phyloP scores from a whole-genome alignment of 2,329 filamentous ascomycete species.

The Hypoxylon sp. region DNA sequence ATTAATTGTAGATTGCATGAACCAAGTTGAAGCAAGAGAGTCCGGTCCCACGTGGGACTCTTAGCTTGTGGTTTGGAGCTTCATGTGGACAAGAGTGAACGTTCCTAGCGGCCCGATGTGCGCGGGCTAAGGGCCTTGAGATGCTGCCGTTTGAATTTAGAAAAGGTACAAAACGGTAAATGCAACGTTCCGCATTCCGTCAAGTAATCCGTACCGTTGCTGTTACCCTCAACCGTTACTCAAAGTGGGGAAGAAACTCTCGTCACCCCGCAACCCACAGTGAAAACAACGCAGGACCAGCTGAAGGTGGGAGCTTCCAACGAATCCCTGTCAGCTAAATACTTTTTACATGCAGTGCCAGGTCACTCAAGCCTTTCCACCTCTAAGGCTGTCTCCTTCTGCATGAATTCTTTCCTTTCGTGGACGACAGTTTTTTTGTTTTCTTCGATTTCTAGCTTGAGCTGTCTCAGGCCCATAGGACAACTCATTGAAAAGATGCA shows the following conservation, averaged over 20 bases:
- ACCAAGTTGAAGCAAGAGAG: constrained; percentile 22
- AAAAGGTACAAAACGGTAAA: constrained; percentile 11
- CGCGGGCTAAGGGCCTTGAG: constrained; percentile 1
- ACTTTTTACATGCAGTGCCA: constrained; percentile 46
- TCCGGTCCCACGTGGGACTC: constrained; percentile 32
- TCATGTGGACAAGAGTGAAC: neutral
- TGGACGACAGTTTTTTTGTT: constrained; percentile 17
- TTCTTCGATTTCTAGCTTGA: constrained; percentile 15
- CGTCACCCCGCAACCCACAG: constrained; percentile 47
- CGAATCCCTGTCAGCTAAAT: constrained; percentile 35
- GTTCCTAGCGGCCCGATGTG: constrained; percentile 8
- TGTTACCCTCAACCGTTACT: constrained; percentile 27
- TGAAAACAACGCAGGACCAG: constrained; percentile 43
- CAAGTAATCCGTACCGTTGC: constrained; percentile 13
- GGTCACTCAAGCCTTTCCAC: constrained; percentile 45
- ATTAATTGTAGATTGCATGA: constrained; percentile 17
- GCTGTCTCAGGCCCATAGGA: constrained; percentile 11
- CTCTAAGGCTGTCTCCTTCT: constrained; percentile 20
- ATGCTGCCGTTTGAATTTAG: neutral
- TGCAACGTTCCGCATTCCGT: neutral
- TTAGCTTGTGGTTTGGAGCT: constrained; percentile 24
- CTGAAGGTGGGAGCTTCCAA: constrained; percentile 35
- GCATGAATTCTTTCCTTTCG: constrained; percentile 22
- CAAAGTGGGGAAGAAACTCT: constrained; percentile 23
- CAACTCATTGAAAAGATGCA: constrained; percentile 16